phyloP scores from a whole-genome alignment of 1,284 basidiomycete genomes.

The Mycena sp. region DNA sequence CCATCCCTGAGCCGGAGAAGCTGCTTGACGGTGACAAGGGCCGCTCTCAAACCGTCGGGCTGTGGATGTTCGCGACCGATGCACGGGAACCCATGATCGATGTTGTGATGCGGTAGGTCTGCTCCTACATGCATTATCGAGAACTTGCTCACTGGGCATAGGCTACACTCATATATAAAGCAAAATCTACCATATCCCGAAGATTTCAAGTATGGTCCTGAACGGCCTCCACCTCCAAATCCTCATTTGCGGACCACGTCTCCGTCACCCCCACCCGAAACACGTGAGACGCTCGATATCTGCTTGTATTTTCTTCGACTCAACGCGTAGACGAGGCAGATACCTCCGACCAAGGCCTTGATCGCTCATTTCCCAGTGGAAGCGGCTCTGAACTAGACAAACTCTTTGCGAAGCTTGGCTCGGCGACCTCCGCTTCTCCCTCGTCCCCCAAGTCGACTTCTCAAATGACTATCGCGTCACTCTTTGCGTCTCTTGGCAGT shows the following conservation, averaged over 20 bases:
- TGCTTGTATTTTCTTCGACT: slow-evolving; percentile 1
- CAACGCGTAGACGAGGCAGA: slow-evolving; percentile 32
- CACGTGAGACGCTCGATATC: slow-evolving; percentile 20
- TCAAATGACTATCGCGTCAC: slow-evolving; percentile 41
- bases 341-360: slow-evolving; percentile 4
- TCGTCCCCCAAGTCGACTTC: slow-evolving; percentile 22
- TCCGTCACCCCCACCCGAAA: slow-evolving; percentile 38
- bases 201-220: slow-evolving; percentile 72
- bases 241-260: slow-evolving; percentile 43
- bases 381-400: slow-evolving; percentile 64
- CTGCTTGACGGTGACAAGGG: slow-evolving; percentile 62
- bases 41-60: slow-evolving; percentile 68
- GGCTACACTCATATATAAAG: slow-evolving; percentile 72
- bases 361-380: slow-evolving; percentile 24
- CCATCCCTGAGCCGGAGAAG: slow-evolving; percentile 51
- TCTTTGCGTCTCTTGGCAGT: slow-evolving; percentile 40
- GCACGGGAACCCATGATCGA: slow-evolving; percentile 76
- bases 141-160: slow-evolving; percentile 36
- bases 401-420: slow-evolving; percentile 63
- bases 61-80: slow-evolving; percentile 83
- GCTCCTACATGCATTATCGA: slow-evolving; percentile 9
- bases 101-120: slow-evolving; percentile 68
- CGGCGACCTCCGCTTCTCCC: slow-evolving; percentile 13
- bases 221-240: slow-evolving; percentile 65
- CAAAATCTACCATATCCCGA: slow-evolving; percentile 73